Conservation (phyloP, 2,329 filamentous ascomycete species). For the Conoideocrella luteorostrata region DNA sequence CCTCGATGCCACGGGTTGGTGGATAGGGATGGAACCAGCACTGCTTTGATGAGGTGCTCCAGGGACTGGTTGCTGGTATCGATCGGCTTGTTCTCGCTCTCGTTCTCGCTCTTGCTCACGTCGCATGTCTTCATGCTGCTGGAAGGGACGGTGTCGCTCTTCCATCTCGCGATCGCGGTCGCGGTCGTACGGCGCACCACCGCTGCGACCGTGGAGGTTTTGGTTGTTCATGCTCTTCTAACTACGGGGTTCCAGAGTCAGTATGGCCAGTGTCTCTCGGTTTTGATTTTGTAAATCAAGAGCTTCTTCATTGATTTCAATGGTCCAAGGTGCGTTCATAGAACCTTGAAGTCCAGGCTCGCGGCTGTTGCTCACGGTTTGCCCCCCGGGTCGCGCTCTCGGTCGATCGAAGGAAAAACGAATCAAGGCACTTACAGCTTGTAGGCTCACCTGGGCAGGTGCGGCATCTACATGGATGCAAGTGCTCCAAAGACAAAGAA, state of each 20-base stretch:
- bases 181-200: conserved; percentile 38
- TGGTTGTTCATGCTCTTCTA: conserved; percentile 40
- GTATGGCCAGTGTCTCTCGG: conserved; percentile 8
- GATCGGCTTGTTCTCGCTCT: conserved; percentile 46
- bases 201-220: conserved; percentile 33
- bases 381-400: not conserved
- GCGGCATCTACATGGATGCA: conserved; percentile 31
- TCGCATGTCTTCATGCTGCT: conserved; percentile 42
- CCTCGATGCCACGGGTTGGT: conserved; percentile 86
- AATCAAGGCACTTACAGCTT: conserved; percentile 26
- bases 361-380: not conserved
- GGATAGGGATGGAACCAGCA: conserved; percentile 80
- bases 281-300: conserved; percentile 9
- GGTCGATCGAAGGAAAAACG: conserved; percentile 9
- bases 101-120: conserved; percentile 45
- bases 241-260: conserved; percentile 5
- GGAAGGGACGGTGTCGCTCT: conserved; percentile 40
- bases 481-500: conserved; percentile 6
- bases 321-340: not conserved
- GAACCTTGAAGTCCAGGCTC: not conserved
- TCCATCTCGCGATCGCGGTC: conserved; percentile 44
- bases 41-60: conserved; percentile 66
- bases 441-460: conserved; percentile 24
- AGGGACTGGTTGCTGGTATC: conserved; percentile 55
- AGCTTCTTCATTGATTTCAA: not conserved